phyloP scores from a whole-genome alignment of 257 asterid genomes.

The Nicotiana tabacum region DNA sequence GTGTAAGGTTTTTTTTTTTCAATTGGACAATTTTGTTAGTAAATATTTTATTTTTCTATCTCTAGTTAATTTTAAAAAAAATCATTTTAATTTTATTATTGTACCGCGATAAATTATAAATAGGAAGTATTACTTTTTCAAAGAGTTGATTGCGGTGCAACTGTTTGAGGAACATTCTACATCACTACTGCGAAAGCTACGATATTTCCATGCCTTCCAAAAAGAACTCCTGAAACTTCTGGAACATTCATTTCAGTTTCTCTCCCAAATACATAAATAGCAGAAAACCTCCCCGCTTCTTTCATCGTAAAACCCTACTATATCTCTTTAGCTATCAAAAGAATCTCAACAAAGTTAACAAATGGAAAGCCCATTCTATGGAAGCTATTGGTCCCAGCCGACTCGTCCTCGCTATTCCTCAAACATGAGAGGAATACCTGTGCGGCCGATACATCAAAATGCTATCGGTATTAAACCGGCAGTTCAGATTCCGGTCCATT shows the following conservation, averaged over 20 bases:
- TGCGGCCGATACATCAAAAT: slow-evolving; percentile 11
- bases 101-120: too few relatives aligned
- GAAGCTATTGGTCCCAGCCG: slow-evolving; percentile 28
- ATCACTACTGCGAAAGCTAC: neutral
- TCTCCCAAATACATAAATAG: neutral
- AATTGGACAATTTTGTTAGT: too few relatives aligned
- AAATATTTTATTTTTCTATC: too few relatives aligned
- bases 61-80: too few relatives aligned
- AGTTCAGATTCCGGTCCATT: slow-evolving; percentile 61
- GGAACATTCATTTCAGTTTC: neutral
- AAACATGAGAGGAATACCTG: slow-evolving; percentile 22
- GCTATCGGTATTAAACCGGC: slow-evolving; percentile 20
- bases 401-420: slow-evolving; percentile 16
- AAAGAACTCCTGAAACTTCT: slow-evolving; percentile 13
- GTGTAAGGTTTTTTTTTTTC: too few relatives aligned
- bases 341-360: neutral
- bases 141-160: neutral
- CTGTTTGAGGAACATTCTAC: neutral
- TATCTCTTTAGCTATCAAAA: neutral
- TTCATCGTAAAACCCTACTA: neutral
- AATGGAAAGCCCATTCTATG: slow-evolving; percentile 42
- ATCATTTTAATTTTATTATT: too few relatives aligned
- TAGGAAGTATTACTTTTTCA: neutral
- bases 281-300: neutral
- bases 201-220: neutral